Base-by-base conservation (phyloP, 2,329 filamentous ascomycete genomes). In the Podosphaera leucotricha region DNA sequence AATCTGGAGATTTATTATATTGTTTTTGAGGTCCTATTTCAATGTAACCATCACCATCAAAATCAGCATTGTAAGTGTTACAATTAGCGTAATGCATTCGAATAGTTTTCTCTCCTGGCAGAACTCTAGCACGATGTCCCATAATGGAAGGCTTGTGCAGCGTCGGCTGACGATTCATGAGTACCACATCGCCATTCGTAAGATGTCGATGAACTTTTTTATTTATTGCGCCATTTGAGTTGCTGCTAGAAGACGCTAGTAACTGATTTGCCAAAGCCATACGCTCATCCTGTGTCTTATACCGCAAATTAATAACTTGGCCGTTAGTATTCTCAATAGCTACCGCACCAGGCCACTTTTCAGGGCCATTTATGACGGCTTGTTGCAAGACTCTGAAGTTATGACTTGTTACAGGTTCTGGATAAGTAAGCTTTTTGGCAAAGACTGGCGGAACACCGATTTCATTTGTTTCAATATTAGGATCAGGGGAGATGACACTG, bases 1-100 rank as follows among this genome's bases (percentile, higher is more conserved):
- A 98, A n/a, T n/a, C n/a, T n/a, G n/a, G n/a, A n/a, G n/a, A n/a
- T n/a, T n/a, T n/a, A n/a, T n/a, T n/a, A n/a, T n/a, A n/a, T n/a
- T n/a, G n/a, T n/a, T n/a, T n/a, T n/a, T n/a, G n/a, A n/a, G n/a
- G n/a, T n/a, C n/a, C n/a, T n/a, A n/a, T n/a, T n/a, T n/a, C n/a
- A n/a, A n/a, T n/a, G n/a, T n/a, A n/a, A n/a, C n/a, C n/a, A n/a
- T n/a, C n/a, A n/a, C n/a, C n/a, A n/a, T n/a, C n/a, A n/a, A n/a
- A 33, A 68, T 98, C 90, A 26, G 90, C 90, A 55, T 98, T 98
- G 68, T 98, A 98, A 0, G 90, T 94, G 57, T 98, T 98, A 61
- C 90, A 95, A 60, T 98, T 98, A 55, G 90, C 87, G 63, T 98
- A 98, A 65, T 98, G 90, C 87, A 98, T 95, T 52, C 90, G 85